phyloP scores from a whole-genome alignment of 2,329 filamentous ascomycete species.

The Chaetothyriales sp. region DNA sequence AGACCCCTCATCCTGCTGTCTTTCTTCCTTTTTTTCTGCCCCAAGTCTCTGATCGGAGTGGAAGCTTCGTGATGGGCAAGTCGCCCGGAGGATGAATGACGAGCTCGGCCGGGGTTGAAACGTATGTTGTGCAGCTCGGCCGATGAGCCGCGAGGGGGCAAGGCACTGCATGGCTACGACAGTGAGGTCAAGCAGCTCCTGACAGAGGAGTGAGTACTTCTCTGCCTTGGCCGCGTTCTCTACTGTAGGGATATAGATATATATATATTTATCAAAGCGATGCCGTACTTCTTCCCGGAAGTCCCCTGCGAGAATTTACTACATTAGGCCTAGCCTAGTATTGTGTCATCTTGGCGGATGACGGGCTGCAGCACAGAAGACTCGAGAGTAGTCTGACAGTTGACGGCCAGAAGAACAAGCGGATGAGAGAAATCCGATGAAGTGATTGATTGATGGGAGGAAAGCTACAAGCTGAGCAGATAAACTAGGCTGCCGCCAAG shows the following conservation, averaged over 20 bases:
- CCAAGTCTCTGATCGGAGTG: not conserved
- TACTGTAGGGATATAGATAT: too few species aligned
- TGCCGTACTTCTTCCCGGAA: not conserved
- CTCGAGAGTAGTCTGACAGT: too few species aligned
- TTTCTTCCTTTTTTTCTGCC: conserved; percentile 2
- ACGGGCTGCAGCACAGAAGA: too few species aligned
- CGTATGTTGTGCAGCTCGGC: not conserved
- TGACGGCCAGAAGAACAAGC: too few species aligned
- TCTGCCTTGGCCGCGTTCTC: conserved; percentile 6
- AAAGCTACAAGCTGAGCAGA: too few species aligned
- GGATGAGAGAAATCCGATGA: too few species aligned
- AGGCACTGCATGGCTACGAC: not conserved
- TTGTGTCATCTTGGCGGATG: too few species aligned
- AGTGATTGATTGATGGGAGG: too few species aligned
- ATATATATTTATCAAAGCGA: not conserved
- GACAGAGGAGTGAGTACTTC: not conserved
- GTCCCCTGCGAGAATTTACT: not conserved
- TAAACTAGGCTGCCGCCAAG: too few species aligned
- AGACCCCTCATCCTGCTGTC: conserved; percentile 22
- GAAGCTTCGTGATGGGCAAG: not conserved
- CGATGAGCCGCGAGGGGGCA: not conserved
- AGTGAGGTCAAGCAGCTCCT: not conserved
- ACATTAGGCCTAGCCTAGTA: not conserved
- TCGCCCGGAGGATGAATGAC: not conserved
- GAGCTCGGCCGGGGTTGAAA: not conserved